Evolutionary conservation across 805 yeast species (phyloP).

Genomic region (Ogataea ramenticola): DNA sequence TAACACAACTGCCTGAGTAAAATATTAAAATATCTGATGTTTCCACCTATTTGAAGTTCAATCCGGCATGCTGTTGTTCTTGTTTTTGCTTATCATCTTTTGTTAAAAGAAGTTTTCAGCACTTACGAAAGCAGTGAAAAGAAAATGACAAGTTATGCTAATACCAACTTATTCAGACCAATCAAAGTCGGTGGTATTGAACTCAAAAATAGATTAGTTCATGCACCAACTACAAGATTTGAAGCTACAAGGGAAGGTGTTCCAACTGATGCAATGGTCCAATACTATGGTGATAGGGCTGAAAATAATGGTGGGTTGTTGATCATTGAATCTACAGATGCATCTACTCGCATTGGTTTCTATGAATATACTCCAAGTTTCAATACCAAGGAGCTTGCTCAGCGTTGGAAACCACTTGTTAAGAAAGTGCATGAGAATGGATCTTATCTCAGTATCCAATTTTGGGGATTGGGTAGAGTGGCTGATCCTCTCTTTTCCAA

Average conservation of each 20-base stretch:
- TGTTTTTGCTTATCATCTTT: too few species aligned
- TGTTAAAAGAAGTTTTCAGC: too few species aligned
- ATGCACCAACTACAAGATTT: conserved; percentile 8
- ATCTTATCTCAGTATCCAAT: conserved; percentile 34
- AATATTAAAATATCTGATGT: too few species aligned
- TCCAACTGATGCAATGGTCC: conserved; percentile 32
- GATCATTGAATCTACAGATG: conserved; percentile 39
- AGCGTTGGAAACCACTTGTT: conserved; percentile 41
- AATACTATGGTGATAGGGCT: conserved; percentile 46
- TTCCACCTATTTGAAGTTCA: too few species aligned
- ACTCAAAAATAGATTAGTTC: conserved; percentile 17
- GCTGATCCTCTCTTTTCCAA: conserved; percentile 28
- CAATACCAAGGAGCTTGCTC: conserved; percentile 36
- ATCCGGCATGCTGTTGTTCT: too few species aligned
- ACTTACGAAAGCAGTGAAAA: too few species aligned
- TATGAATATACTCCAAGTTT: conserved; percentile 41
- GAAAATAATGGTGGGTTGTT: conserved; percentile 34
- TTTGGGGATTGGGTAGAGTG: conserved; percentile 35
- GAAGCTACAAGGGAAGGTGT: conserved; percentile 18
- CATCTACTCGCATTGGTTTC: conserved; percentile 18
- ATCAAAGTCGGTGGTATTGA: conserved; percentile 25
- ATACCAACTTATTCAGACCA: conserved; percentile 30
- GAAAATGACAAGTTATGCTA: neutral
- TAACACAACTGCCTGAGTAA: too few species aligned
- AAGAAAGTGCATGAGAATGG: conserved; percentile 37